A percentile compares a stretch with the other conserved stretches of the same genome.
Conservation (phyloP, 73 alveolate species). For the Paramecium octaurelia region DNA sequence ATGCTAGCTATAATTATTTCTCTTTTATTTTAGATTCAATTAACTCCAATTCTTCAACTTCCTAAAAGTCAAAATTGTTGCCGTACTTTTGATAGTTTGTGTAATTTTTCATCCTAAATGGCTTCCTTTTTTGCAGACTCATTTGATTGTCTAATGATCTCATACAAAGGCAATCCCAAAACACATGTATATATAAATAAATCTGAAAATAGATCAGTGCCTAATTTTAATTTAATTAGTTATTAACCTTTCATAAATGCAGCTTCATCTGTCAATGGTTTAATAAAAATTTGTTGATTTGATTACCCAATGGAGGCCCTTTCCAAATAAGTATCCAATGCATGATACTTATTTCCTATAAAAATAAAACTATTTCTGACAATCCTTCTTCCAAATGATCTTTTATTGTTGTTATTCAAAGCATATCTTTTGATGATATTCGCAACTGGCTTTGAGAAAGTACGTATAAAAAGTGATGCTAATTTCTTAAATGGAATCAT, state of each 20-base stretch:
- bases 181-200: constrained; percentile 6
- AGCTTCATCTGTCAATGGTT: constrained; percentile 24
- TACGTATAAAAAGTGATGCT: background rate
- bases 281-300: background rate
- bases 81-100: background rate
- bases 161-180: constrained; percentile 28
- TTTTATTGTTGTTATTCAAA: background rate
- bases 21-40: background rate
- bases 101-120: background rate
- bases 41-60: background rate
- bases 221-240: background rate
- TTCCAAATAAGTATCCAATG: background rate
- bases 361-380: background rate
- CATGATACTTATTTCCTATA: constrained; percentile 21
- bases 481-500: constrained; percentile 24
- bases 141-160: background rate
- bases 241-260: background rate
- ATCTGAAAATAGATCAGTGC: constrained; percentile 21
- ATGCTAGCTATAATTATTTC: background rate
- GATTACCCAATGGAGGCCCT: background rate
- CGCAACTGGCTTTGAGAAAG: background rate
- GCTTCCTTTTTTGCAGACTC: constrained; percentile 22
- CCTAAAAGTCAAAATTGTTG: background rate
- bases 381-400: background rate
- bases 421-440: constrained; percentile 23